Conservation (phyloP, 306 rosid genomes). For the Quercus bicolor region DNA sequence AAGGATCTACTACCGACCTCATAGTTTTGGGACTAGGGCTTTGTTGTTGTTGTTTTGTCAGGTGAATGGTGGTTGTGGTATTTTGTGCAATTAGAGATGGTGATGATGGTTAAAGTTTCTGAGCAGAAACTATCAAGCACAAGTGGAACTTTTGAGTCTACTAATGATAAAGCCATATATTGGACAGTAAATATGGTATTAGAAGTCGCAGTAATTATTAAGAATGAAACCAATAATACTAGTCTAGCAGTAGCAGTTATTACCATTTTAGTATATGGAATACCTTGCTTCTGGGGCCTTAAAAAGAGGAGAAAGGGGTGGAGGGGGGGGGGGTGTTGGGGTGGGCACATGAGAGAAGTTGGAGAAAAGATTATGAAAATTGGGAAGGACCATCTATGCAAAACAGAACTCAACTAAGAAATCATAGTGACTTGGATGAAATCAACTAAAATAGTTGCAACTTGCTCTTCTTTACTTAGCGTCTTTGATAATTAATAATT, state of each 20-base stretch:
- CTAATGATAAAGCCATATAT: background rate
- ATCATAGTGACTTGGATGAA: background rate
- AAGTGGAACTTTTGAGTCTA: background rate
- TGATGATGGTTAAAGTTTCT: background rate
- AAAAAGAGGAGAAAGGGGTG: too few relatives aligned
- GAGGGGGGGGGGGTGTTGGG: too few relatives aligned
- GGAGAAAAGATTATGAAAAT: background rate
- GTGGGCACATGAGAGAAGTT: background rate
- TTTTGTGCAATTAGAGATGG: constrained; percentile 3
- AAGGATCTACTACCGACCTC: too few relatives aligned
- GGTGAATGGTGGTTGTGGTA: background rate
- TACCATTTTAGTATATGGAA: background rate
- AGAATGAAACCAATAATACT: constrained; percentile 2
- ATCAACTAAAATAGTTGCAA: background rate
- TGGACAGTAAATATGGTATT: background rate
- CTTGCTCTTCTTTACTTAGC: background rate
- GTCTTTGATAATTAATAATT: background rate
- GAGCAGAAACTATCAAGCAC: background rate
- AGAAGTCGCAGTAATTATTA: background rate
- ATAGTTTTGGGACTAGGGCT: background rate
- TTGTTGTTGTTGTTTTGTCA: background rate
- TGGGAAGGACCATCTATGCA: background rate
- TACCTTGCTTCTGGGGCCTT: background rate
- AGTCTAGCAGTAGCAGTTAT: background rate
- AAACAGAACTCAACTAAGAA: background rate